Evolutionary conservation across 495 filamentous ascomycete genomes (phyloP).

Genomic region (Aspergillus taichungensis): DNA sequence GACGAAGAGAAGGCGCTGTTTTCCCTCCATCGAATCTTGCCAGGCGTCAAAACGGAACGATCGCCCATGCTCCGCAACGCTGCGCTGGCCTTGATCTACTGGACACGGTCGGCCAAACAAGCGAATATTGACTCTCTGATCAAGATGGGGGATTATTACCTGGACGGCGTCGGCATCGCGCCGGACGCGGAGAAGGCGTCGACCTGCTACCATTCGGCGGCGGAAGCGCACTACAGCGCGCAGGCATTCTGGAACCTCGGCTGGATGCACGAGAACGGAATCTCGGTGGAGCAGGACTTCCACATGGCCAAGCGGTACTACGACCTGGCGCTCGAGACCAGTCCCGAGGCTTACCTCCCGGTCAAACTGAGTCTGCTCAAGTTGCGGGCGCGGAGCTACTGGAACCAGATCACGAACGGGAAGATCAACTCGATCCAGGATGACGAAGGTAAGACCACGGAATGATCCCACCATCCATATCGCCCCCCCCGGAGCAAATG

Average conservation of each 20-base stretch:
- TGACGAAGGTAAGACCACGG: conserved; percentile 58
- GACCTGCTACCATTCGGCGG: conserved; percentile 83
- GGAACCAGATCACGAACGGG: conserved; percentile 88
- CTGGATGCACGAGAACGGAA: conserved; percentile 99
- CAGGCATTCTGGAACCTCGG: conserved; percentile 96
- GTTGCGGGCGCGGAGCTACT: conserved; percentile 72
- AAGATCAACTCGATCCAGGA: conserved; percentile 83
- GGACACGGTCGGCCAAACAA: conserved; percentile 93
- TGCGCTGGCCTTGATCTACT: conserved; percentile 79
- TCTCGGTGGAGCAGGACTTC: conserved; percentile 90
- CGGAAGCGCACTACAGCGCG: conserved; percentile 81
- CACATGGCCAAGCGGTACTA: conserved; percentile 96
- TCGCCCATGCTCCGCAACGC: conserved; percentile 57
- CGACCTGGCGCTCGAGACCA: conserved; percentile 83
- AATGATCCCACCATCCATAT: neutral
- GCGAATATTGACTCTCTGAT: conserved; percentile 87
- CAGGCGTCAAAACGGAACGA: conserved; percentile 28
- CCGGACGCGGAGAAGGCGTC: conserved; percentile 80
- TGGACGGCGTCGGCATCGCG: conserved; percentile 62
- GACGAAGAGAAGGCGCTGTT: conserved; percentile 69
- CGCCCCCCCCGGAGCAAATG: too few species aligned
- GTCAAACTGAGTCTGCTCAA: conserved; percentile 85
- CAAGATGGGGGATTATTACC: conserved; percentile 98
- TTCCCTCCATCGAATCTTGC: conserved; percentile 37
- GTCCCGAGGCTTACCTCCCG: conserved; percentile 88